Evolutionary conservation across 208 protist genomes (phyloP).

Genomic region (Crithidia sp.): DNA sequence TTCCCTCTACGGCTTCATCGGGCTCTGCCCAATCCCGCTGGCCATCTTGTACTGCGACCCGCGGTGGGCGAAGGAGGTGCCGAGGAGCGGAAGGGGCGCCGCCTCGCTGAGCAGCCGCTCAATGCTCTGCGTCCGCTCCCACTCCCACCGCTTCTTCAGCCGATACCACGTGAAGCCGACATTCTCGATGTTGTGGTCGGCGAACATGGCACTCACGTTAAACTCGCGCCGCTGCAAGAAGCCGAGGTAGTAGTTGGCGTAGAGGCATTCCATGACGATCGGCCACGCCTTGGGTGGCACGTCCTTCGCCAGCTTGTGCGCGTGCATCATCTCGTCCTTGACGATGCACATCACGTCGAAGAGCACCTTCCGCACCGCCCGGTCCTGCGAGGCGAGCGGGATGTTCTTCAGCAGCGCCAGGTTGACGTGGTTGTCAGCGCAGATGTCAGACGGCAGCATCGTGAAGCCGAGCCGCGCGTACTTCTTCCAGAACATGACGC

Average conservation of each 20-base stretch:
- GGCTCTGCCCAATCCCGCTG: constrained; percentile 13
- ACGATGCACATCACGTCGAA: constrained; percentile 88
- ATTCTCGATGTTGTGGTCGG: constrained; percentile 89
- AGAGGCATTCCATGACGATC: constrained; percentile 85
- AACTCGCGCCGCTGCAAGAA: constrained; percentile 85
- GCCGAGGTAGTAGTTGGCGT: constrained; percentile 89
- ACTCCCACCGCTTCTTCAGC: constrained; percentile 87
- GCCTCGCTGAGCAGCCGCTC: constrained; percentile 70
- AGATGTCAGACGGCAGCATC: constrained; percentile 89
- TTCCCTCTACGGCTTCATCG: background rate
- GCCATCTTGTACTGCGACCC: constrained; percentile 78
- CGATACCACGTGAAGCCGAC: constrained; percentile 82
- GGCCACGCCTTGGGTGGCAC: constrained; percentile 80
- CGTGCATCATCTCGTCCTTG: constrained; percentile 88
- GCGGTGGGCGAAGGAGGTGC: constrained; percentile 50
- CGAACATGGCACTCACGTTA: constrained; percentile 90
- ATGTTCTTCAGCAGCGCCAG: constrained; percentile 86
- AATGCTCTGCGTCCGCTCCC: constrained; percentile 77
- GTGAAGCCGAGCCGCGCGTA: constrained; percentile 89
- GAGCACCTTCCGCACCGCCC: constrained; percentile 74
- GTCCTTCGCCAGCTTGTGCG: constrained; percentile 62
- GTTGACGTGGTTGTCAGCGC: constrained; percentile 89
- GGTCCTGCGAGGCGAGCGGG: constrained; percentile 77
- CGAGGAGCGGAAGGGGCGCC: constrained; percentile 74
- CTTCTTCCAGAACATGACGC: constrained; percentile 93